phyloP scores from a whole-genome alignment of 441 rosid genomes.

The Erysimum pusillum region DNA sequence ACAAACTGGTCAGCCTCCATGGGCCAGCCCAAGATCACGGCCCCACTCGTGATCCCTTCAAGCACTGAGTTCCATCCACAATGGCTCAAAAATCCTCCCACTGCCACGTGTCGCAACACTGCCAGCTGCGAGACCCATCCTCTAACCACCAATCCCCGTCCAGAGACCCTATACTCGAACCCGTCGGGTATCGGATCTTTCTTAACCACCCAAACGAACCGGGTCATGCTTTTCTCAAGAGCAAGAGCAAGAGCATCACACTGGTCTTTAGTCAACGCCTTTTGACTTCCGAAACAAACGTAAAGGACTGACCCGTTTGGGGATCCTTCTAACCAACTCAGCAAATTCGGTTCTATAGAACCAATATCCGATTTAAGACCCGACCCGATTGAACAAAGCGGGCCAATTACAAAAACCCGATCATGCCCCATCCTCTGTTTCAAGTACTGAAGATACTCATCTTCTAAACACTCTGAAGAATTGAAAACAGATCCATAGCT shows the following conservation, averaged over 20 bases:
- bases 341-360: conserved; percentile 10
- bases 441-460: conserved; percentile 48
- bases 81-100: conserved; percentile 67
- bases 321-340: conserved; percentile 58
- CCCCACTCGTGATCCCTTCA: conserved; percentile 60
- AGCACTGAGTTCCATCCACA: conserved; percentile 72
- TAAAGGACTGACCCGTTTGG: conserved; percentile 60
- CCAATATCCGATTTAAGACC: neutral
- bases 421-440: conserved; percentile 48
- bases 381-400: conserved; percentile 53
- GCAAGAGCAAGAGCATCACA: conserved; percentile 55
- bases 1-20: conserved; percentile 70
- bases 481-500: conserved; percentile 60
- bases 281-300: conserved; percentile 70
- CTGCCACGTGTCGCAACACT: conserved; percentile 57
- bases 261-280: conserved; percentile 49
- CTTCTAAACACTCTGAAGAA: conserved; percentile 49
- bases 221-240: conserved; percentile 56
- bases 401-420: conserved; percentile 59
- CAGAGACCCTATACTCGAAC: conserved; percentile 46
- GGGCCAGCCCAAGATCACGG: conserved; percentile 65
- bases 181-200: conserved; percentile 48
- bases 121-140: conserved; percentile 67
- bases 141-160: conserved; percentile 47
- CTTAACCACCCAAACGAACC: conserved; percentile 66